Evolutionary conservation across 805 yeast genomes (phyloP), one percentile per base, ranked within the genome.

Genomic region (Ogataea siamensis): DNA sequence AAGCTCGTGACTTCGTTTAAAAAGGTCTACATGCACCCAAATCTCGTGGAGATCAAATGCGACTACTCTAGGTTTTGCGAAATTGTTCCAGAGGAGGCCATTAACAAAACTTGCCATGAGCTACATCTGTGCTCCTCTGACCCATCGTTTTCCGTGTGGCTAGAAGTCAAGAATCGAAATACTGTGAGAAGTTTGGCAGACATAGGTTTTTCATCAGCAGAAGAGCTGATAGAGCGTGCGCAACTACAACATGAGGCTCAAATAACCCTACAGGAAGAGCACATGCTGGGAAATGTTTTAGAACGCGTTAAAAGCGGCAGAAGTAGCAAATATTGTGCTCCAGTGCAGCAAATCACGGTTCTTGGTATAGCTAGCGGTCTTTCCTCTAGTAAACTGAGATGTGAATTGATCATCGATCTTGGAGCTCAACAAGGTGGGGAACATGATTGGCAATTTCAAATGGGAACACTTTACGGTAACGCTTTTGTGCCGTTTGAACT

Each of bases 21-120:
- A 1, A 13, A 32, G 7, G 24, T 45, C 3, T 22, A 32, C 5
- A 13, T 37, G n/a, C 33, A 29, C 28, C 41, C 46, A 7, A 42
- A 41, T 16, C 27, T 26, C 7, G 18, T 20, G 10, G 28, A 38
- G 10, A 12, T 49, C 10, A 14, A 21, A 4, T 13, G 22, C 2
- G 25, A 41, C 21, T 25, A 14, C 19, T 29, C 33, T 3, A 19
- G 13, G 10, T 42, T 47, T 28, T 13, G 12, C 8, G 7, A 13
- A 1, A 12, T 21, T 19, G 37, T 46, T 13, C 13, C 25, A 7
- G 5, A 26, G 5, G 22, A 18, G 5, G 19, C 32, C 2, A 10
- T 29, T 5, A 18, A 19, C 14, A 11, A 9, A 17, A 9, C 19
- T 4, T 19, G n/a, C 5, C 10, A 29, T 10, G 23, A 29, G 16